phyloP scores from a whole-genome alignment of 2,329 filamentous ascomycete genomes.

The Fusarium beomiforme region DNA sequence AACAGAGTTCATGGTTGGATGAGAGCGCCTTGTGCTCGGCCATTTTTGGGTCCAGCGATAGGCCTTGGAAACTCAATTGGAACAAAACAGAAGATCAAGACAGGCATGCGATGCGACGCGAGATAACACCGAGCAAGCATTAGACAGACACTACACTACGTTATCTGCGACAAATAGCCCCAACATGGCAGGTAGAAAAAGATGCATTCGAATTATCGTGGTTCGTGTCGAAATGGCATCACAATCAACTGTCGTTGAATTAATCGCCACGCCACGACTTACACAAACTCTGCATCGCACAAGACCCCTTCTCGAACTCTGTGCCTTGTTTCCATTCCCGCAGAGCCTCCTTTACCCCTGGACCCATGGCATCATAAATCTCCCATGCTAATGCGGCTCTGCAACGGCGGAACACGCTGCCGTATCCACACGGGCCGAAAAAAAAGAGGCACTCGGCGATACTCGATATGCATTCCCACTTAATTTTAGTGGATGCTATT shows the following conservation, averaged over 20 bases:
- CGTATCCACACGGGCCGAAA: conserved; percentile 32
- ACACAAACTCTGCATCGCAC: background rate
- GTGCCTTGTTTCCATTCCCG: conserved; percentile 7
- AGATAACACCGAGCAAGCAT: conserved; percentile 22
- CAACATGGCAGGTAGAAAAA: background rate
- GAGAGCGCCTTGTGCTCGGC: conserved; percentile 6
- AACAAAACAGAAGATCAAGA: conserved; percentile 1
- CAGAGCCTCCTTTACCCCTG: conserved; percentile 27
- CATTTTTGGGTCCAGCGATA: conserved; percentile 17
- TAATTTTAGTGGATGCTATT: conserved; percentile 8
- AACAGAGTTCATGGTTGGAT: conserved; percentile 6
- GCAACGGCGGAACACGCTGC: conserved; percentile 16
- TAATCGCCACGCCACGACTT: background rate
- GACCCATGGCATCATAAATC: background rate
- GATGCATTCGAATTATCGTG: background rate
- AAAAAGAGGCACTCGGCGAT: conserved; percentile 18
- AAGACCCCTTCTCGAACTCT: background rate
- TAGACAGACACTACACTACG: background rate
- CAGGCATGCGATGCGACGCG: conserved; percentile 1
- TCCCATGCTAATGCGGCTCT: conserved; percentile 30
- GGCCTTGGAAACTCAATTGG: conserved; percentile 25
- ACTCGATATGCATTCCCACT: conserved; percentile 19
- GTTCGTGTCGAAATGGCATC: background rate
- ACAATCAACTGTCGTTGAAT: background rate
- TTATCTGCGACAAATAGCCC: conserved; percentile 1